Evolutionary conservation across 805 yeast species (phyloP).

Genomic region (Lachancea nothofagi): DNA sequence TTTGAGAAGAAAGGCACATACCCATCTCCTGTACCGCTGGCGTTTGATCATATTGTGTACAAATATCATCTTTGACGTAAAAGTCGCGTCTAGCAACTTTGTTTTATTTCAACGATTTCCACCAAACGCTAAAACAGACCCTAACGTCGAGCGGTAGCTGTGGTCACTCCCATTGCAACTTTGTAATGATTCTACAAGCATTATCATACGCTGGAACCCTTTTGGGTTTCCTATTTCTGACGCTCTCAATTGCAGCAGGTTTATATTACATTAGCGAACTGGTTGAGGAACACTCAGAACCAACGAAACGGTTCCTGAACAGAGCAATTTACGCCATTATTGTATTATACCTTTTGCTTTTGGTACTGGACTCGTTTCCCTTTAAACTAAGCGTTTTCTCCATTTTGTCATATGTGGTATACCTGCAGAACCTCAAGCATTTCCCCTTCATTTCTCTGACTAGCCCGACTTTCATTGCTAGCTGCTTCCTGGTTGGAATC

Average conservation of each 20-base stretch:
- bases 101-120: no score
- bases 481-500: constrained; percentile 65
- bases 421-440: constrained; percentile 66
- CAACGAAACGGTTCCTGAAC: constrained; percentile 65
- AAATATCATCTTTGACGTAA: no score
- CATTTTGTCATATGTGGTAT: constrained; percentile 62
- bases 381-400: constrained; percentile 61
- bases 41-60: no score
- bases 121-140: no score
- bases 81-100: no score
- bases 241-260: constrained; percentile 80
- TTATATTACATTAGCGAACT: constrained; percentile 85
- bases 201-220: constrained; percentile 57
- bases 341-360: constrained; percentile 47
- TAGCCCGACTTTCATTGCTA: constrained; percentile 62
- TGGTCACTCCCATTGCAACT: background rate
- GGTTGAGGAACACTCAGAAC: constrained; percentile 88
- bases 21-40: no score
- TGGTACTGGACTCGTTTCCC: constrained; percentile 77
- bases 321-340: constrained; percentile 62
- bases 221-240: constrained; percentile 55
- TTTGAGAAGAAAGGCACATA: no score
- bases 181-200: constrained; percentile 49
- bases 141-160: background rate
- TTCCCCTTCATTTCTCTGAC: constrained; percentile 81